Evolutionary conservation across 73 alveolate species (phyloP).

Genomic region (Paramecium sexaurelia): DNA sequence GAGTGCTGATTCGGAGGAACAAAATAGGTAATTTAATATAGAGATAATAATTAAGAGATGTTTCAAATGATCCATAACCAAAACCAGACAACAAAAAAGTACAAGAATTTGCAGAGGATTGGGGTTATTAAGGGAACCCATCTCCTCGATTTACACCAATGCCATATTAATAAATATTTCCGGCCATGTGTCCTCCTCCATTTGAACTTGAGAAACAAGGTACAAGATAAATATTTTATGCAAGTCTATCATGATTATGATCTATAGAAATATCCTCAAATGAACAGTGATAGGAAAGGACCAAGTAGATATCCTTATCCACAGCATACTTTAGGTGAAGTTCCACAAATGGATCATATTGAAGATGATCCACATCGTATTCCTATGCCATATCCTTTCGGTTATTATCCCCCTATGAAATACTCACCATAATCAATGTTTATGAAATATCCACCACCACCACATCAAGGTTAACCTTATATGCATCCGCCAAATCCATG

Average conservation of each 20-base stretch:
- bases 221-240: not conserved
- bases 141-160: conserved; percentile 45
- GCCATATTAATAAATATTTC: not conserved
- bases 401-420: conserved; percentile 39
- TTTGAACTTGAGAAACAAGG: conserved; percentile 6
- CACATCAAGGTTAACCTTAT: not conserved
- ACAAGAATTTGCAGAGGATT: conserved; percentile 15
- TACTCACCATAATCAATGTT: not conserved
- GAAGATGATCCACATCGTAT: conserved; percentile 28
- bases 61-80: conserved; percentile 10
- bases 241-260: conserved; percentile 2
- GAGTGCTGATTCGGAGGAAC: conserved; percentile 19
- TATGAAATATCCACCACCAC: not conserved
- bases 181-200: conserved; percentile 6
- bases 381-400: conserved; percentile 15
- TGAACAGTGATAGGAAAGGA: conserved; percentile 38
- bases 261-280: not conserved
- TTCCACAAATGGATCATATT: not conserved
- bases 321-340: conserved; percentile 39
- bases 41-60: not conserved
- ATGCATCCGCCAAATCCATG: conserved; percentile 28
- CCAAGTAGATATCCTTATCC: conserved; percentile 32
- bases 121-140: conserved; percentile 38
- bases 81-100: conserved; percentile 1
- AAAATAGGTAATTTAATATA: not conserved